Percentiles rank a stretch among this genome's conserved stretches.
Conservation (phyloP, 192 early-diverging fungal species). For the Podochytrium sp. region DNA sequence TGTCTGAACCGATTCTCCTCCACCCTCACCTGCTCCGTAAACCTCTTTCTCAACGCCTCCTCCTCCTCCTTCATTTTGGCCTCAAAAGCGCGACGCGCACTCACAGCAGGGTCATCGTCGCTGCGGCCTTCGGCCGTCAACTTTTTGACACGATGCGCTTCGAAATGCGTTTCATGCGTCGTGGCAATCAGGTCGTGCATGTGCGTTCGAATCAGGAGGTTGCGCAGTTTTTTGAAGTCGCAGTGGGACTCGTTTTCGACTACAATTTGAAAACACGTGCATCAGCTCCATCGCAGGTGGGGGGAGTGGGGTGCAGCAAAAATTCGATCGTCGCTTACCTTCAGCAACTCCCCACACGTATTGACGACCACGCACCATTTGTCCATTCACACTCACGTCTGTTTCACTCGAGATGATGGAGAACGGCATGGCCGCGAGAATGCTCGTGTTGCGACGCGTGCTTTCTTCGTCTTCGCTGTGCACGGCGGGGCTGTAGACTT, state of each 20-base stretch:
- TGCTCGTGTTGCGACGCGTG: slow-evolving; percentile 79
- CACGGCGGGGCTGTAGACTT: slow-evolving; percentile 85
- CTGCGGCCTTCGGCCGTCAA: slow-evolving; percentile 73
- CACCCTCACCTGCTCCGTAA: slow-evolving; percentile 96
- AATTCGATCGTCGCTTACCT: too few species aligned
- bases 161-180: slow-evolving; percentile 96
- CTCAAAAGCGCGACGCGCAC: slow-evolving; percentile 69
- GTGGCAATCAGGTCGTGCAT: slow-evolving; percentile 94
- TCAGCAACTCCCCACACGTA: slow-evolving; percentile 99
- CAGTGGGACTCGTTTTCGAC: slow-evolving; percentile 98
- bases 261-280: neutral
- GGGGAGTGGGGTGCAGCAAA: too few species aligned
- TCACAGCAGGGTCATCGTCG: slow-evolving; percentile 78
- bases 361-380: slow-evolving; percentile 91
- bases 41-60: slow-evolving; percentile 90
- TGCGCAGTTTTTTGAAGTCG: slow-evolving; percentile 96
- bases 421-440: slow-evolving; percentile 91
- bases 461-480: slow-evolving; percentile 82
- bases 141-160: slow-evolving; percentile 85
- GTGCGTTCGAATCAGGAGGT: slow-evolving; percentile 94
- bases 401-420: slow-evolving; percentile 91
- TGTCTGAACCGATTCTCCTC: slow-evolving; percentile 98
- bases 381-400: slow-evolving; percentile 86
- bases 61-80: slow-evolving; percentile 99
- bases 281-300: too few species aligned